Evolutionary conservation across 345 rosid genomes (phyloP).

Genomic region (Eucalyptus curtisii): DNA sequence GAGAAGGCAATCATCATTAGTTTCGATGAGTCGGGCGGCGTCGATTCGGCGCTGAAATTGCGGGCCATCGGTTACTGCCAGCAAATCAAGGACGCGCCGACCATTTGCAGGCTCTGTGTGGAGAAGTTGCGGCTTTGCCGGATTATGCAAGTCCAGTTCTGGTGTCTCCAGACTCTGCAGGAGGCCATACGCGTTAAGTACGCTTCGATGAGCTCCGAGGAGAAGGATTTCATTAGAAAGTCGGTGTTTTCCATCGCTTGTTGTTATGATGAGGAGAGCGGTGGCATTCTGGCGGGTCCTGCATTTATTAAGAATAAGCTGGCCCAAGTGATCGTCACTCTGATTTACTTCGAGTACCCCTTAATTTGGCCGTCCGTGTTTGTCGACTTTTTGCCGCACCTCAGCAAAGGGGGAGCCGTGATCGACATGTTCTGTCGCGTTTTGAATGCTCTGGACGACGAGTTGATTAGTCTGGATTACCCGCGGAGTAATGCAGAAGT

Average conservation of each 20-base stretch:
- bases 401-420: conserved; percentile 53
- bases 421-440: conserved; percentile 93
- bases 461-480: conserved; percentile 85
- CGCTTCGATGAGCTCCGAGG: conserved; percentile 41
- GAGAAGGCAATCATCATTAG: conserved; percentile 74
- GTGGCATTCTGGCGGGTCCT: conserved; percentile 50
- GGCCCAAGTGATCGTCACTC: conserved; percentile 78
- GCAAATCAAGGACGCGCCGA: conserved; percentile 41
- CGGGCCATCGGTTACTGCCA: conserved; percentile 51
- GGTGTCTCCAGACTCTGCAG: conserved; percentile 85
- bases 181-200: conserved; percentile 57
- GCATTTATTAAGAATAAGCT: conserved; percentile 87
- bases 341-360: conserved; percentile 93
- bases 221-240: conserved; percentile 41
- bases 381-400: conserved; percentile 50
- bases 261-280: conserved; percentile 40
- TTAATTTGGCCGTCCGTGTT: conserved; percentile 69
- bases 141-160: conserved; percentile 76
- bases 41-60: conserved; percentile 42
- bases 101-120: conserved; percentile 47
- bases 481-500: conserved; percentile 56
- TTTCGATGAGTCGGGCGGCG: conserved; percentile 64
- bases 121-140: conserved; percentile 59
- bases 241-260: conserved; percentile 71
- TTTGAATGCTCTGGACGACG: conserved; percentile 83